Conservation (phyloP, 1,139 yeast genomes). For the Candida albicans region DNA sequence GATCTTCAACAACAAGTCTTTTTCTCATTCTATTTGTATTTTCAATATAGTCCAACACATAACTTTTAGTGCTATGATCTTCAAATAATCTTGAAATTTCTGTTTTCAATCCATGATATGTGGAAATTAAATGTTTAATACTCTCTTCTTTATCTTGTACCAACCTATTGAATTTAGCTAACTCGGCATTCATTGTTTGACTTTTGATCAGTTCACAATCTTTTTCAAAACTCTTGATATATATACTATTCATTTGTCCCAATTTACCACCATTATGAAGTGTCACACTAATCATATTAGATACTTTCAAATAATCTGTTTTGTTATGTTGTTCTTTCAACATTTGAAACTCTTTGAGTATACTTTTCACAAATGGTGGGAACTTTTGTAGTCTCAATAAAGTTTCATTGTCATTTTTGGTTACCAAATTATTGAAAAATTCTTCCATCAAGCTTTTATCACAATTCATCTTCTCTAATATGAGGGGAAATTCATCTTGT, state of each 20-base stretch:
- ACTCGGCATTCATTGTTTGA: constrained; percentile 50
- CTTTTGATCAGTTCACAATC: constrained; percentile 49
- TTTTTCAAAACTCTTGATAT: constrained; percentile 38
- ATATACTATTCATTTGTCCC: constrained; percentile 39
- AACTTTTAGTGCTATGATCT: constrained; percentile 24
- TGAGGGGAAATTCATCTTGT: constrained; percentile 24
- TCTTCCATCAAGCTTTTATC: constrained; percentile 24
- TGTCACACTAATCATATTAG: constrained; percentile 36
- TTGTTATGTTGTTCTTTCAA: constrained; percentile 23
- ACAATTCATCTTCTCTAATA: constrained; percentile 18
- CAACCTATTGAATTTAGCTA: constrained; percentile 48
- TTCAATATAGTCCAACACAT: constrained; percentile 65
- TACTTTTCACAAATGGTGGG: constrained; percentile 30
- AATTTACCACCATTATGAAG: constrained; percentile 42
- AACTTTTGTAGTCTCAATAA: constrained; percentile 27
- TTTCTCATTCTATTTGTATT: constrained; percentile 65
- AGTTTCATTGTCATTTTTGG: constrained; percentile 43
- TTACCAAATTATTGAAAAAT: constrained; percentile 32
- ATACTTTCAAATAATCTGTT: constrained; percentile 25
- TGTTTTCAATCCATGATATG: constrained; percentile 46
- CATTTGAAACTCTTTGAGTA: constrained; percentile 25
- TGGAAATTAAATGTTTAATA: constrained; percentile 46
- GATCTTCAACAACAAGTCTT: constrained; percentile 54
- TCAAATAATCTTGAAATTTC: constrained; percentile 43
- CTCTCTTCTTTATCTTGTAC: constrained; percentile 67